Conservation (phyloP, 306 rosid species). For the Castanea mollissima region DNA sequence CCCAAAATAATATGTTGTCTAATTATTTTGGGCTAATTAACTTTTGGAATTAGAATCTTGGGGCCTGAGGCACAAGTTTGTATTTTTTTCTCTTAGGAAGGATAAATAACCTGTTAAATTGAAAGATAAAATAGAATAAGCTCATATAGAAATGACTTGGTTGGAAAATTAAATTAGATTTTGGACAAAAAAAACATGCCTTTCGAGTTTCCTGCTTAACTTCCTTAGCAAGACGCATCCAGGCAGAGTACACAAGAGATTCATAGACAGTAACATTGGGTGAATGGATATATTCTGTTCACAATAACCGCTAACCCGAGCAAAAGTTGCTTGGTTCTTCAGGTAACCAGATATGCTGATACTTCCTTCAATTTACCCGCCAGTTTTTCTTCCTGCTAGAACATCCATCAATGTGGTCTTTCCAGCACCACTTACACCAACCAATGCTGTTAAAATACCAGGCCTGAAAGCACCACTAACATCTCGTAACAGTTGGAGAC, state of each 20-base stretch:
- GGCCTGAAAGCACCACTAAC: constrained; percentile 53
- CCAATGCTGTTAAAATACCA: constrained; percentile 49
- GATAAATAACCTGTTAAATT: no score
- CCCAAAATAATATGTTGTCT: no score
- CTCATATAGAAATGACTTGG: not conserved
- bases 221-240: constrained; percentile 47
- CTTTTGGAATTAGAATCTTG: no score
- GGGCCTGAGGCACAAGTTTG: no score
- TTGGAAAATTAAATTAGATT: not conserved
- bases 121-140: no score
- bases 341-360: constrained; percentile 50
- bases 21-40: no score
- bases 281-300: constrained; percentile 54
- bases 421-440: constrained; percentile 63
- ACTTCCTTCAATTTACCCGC: constrained; percentile 49
- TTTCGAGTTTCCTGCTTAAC: constrained; percentile 29
- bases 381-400: constrained; percentile 51
- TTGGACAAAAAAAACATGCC: constrained; percentile 31
- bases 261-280: constrained; percentile 44
- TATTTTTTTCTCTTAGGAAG: no score
- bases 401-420: constrained; percentile 62
- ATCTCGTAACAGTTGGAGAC: constrained; percentile 40
- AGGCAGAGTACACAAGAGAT: constrained; percentile 47
- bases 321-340: constrained; percentile 52
- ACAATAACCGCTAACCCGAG: constrained; percentile 48